These are phyloP conservation scores for Naematelia aurantialba DNA, from an alignment of 768 basidiomycete genomes.

Conservation along the genomic window DNA sequence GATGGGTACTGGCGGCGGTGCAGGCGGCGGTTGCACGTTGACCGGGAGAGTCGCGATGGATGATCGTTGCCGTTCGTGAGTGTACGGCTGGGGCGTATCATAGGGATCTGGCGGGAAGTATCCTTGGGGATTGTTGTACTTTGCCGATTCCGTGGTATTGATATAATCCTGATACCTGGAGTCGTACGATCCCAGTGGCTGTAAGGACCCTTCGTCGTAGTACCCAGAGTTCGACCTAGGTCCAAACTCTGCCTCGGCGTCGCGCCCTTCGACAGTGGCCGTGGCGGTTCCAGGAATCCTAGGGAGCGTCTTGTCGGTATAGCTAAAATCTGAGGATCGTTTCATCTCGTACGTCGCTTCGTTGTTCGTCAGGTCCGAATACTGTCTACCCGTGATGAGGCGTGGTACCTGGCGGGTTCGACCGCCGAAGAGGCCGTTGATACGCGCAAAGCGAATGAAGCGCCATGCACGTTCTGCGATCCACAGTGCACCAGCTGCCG, in stretches of 20 bases:
- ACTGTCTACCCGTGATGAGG: slow-evolving; percentile 28
- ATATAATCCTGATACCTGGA: slow-evolving; percentile 14
- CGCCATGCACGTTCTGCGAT: slow-evolving; percentile 62
- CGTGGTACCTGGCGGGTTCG: not conserved
- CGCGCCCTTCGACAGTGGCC: not conserved
- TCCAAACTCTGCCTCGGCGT: not conserved
- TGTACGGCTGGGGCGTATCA: too few relatives aligned
- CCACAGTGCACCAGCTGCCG: slow-evolving; percentile 63
- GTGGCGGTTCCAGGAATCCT: not conserved
- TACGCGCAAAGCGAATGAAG: slow-evolving; percentile 57
- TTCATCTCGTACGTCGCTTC: slow-evolving; percentile 11
- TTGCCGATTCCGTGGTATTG: not conserved
- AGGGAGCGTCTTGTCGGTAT: slow-evolving; percentile 7
- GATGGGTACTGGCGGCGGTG: slow-evolving; percentile 57
- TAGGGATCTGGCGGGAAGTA: slow-evolving; percentile 6
- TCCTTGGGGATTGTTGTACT: slow-evolving; percentile 1
- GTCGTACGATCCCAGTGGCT: slow-evolving; percentile 35
- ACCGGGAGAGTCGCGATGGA: slow-evolving; percentile 13
- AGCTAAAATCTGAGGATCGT: not conserved
- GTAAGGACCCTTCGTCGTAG: slow-evolving; percentile 41
- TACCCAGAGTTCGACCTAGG: slow-evolving; percentile 7
- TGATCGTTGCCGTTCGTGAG: slow-evolving; percentile 3
- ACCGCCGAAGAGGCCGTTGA: slow-evolving; percentile 60
- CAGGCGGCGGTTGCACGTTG: slow-evolving; percentile 14
- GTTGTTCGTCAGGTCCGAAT: slow-evolving; percentile 7